Evolutionary conservation across 306 rosid genomes (phyloP).

Genomic region (Mimosa bimucronata): DNA sequence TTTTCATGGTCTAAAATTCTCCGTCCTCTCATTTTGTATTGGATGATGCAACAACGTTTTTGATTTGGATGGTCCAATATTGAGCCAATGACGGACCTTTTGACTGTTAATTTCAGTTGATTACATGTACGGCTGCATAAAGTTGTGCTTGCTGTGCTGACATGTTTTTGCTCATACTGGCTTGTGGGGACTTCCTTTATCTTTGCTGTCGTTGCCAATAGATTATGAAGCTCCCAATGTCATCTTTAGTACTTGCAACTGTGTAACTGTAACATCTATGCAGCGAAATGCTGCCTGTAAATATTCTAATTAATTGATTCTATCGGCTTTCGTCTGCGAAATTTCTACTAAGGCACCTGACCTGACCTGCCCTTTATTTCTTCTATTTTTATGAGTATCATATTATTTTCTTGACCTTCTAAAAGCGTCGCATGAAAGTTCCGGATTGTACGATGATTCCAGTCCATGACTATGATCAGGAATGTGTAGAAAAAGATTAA

Average conservation of each 20-base stretch:
- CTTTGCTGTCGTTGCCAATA: background rate
- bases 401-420: conserved; percentile 18
- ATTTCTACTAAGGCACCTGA: conserved; percentile 26
- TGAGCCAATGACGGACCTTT: background rate
- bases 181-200: conserved; percentile 30
- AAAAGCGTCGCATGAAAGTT: conserved; percentile 17
- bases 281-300: conserved; percentile 52
- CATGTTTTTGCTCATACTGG: conserved; percentile 32
- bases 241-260: conserved; percentile 32
- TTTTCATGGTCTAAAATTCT: conserved; percentile 73
- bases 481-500: background rate
- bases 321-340: conserved; percentile 26
- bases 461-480: background rate
- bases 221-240: conserved; percentile 45
- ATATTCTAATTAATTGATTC: conserved; percentile 42
- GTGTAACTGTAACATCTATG: conserved; percentile 36
- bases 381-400: background rate
- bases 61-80: conserved; percentile 18
- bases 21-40: conserved; percentile 10
- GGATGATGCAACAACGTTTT: conserved; percentile 25
- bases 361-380: background rate
- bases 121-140: conserved; percentile 22
- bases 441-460: conserved; percentile 3
- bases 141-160: conserved; percentile 31
- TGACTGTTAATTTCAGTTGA: background rate